These are phyloP conservation scores for Fusarium poae DNA, from an alignment of 2,329 filamentous ascomycete genomes.

Conservation along the genomic window DNA sequence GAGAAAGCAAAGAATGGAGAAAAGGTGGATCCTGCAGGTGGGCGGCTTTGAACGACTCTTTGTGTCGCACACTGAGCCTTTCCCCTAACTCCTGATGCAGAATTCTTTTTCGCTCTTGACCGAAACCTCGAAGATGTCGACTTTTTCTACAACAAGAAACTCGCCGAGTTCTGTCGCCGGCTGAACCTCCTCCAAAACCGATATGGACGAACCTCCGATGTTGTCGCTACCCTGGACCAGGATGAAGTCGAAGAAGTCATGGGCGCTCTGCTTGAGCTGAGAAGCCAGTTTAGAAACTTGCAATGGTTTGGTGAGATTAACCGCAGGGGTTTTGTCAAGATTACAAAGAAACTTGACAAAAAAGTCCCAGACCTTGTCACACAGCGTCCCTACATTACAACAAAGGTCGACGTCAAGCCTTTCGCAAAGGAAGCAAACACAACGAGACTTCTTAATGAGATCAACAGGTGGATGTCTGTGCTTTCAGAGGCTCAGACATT, in stretches of 20 bases:
- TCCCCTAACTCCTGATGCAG: constrained; percentile 65
- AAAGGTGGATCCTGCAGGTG: constrained; percentile 91
- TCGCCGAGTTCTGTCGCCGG: constrained; percentile 84
- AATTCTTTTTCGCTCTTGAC: constrained; percentile 96
- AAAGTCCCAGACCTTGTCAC: constrained; percentile 82
- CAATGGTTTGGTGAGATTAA: constrained; percentile 99
- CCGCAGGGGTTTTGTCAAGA: constrained; percentile 93
- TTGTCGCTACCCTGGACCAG: constrained; percentile 79
- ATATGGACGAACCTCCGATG: constrained; percentile 81
- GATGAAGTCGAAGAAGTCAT: constrained; percentile 94
- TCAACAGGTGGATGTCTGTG: constrained; percentile 92
- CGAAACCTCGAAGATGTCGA: constrained; percentile 98
- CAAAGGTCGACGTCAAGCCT: constrained; percentile 88
- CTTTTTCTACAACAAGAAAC: constrained; percentile 96
- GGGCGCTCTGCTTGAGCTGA: constrained; percentile 88
- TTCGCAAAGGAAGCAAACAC: constrained; percentile 81
- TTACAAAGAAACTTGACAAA: constrained; percentile 99
- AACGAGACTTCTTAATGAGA: constrained; percentile 65
- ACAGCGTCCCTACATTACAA: constrained; percentile 87
- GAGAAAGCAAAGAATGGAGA: constrained; percentile 75
- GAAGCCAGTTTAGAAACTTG: constrained; percentile 88
- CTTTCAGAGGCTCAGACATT: constrained; percentile 81
- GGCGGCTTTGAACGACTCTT: constrained; percentile 57
- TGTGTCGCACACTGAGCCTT: constrained; percentile 47
- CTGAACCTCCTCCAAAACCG: constrained; percentile 88